A percentile compares a stretch with the other conserved stretches of the same genome.
Conservation (phyloP, 768 basidiomycete genomes). For the Sutorius australiensis region DNA sequence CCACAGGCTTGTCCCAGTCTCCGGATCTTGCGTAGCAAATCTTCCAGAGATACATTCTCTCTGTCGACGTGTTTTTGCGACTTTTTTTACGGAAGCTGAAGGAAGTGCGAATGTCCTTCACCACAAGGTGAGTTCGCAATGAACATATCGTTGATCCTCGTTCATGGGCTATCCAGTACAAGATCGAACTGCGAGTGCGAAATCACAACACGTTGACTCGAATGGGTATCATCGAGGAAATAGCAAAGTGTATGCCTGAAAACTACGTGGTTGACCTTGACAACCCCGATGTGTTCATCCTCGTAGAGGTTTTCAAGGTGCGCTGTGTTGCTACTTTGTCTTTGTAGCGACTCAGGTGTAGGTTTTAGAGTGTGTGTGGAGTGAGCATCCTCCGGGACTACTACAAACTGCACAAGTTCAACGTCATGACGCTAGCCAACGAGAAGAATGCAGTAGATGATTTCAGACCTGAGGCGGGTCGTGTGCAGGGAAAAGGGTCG, state of each 20-base stretch:
- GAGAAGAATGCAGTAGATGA: constrained; percentile 38
- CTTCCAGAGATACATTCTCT: constrained; percentile 63
- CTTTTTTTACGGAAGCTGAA: constrained; percentile 48
- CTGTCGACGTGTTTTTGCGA: constrained; percentile 50
- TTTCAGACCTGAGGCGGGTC: constrained; percentile 32
- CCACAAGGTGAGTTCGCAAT: constrained; percentile 37
- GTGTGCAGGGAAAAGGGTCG: constrained; percentile 24
- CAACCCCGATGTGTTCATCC: constrained; percentile 66
- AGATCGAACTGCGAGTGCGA: constrained; percentile 70
- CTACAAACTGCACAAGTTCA: constrained; percentile 70
- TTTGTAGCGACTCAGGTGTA: background rate
- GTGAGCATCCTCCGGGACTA: constrained; percentile 72
- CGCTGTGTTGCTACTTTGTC: constrained; percentile 9
- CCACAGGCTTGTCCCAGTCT: constrained; percentile 69
- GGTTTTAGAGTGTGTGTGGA: constrained; percentile 66
- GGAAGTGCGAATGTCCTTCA: constrained; percentile 23
- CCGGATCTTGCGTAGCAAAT: constrained; percentile 64
- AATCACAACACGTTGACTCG: constrained; percentile 73
- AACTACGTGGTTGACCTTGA: constrained; percentile 66
- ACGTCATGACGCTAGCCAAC: constrained; percentile 70
- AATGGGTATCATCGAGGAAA: constrained; percentile 55
- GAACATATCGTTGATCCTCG: background rate
- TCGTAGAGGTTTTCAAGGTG: constrained; percentile 84
- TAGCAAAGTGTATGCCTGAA: constrained; percentile 68
- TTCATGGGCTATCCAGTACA: constrained; percentile 51